phyloP scores from a whole-genome alignment of 768 basidiomycete genomes.

The button mushroom (Agaricus bisporus) region DNA sequence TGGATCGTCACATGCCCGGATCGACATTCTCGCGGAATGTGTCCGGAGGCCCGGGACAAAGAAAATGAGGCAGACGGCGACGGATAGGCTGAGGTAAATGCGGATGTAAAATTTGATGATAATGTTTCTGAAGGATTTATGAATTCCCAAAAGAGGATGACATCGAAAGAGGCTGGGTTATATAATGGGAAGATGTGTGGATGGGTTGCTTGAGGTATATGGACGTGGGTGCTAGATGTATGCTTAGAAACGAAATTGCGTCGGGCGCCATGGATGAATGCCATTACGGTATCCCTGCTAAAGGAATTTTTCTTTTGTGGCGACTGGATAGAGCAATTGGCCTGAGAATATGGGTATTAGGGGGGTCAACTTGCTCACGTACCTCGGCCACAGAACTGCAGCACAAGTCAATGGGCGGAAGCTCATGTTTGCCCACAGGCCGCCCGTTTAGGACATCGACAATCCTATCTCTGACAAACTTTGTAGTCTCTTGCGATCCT shows the following conservation, averaged over 20 bases:
- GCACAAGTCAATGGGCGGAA: slow-evolving; percentile 13
- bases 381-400: slow-evolving; percentile 13
- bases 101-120: background rate
- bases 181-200: slow-evolving; percentile 74
- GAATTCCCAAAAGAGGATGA: slow-evolving; percentile 74
- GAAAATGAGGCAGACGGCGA: slow-evolving; percentile 3
- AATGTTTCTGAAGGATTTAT: slow-evolving; percentile 23
- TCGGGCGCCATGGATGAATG: slow-evolving; percentile 41
- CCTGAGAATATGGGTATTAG: background rate
- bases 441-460: slow-evolving; percentile 10
- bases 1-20: slow-evolving; percentile 56
- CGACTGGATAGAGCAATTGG: background rate
- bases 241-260: slow-evolving; percentile 29
- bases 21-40: slow-evolving; percentile 31
- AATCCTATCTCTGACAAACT: slow-evolving; percentile 9
- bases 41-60: background rate
- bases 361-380: background rate
- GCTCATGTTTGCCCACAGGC: slow-evolving; percentile 1
- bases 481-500: slow-evolving; percentile 11
- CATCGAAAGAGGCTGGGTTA: slow-evolving; percentile 64
- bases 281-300: slow-evolving; percentile 16
- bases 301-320: slow-evolving; percentile 3
- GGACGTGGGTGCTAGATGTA: slow-evolving; percentile 35
- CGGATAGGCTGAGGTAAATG: slow-evolving; percentile 1
- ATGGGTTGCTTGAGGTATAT: slow-evolving; percentile 49